Base-by-base conservation (phyloP, 2,329 filamentous ascomycete species). In the Diplocarpon mali region DNA sequence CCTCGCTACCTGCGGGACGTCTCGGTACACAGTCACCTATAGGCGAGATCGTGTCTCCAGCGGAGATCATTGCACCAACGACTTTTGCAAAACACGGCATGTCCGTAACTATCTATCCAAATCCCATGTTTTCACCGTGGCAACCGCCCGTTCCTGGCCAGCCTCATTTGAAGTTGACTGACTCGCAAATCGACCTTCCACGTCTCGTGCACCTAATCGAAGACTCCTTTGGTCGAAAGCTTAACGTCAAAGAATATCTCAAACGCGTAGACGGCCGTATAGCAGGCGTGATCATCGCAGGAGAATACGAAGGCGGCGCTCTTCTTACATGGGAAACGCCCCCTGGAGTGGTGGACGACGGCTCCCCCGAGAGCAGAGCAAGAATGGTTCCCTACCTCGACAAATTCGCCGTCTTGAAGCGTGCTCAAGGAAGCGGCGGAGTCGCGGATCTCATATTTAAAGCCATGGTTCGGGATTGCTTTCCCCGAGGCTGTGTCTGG, bases 401-500 rank as follows among this genome's bases (percentile, higher is more conserved):
- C 65, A 98, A 98, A 62, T 96, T 98, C 60, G 92, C 92, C 0
- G 92, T 98, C 0, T 71, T 95, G 13, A 90, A 85, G 54, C 82
- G 79, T 48, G 84, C 82, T 11, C 92, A 98, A 63, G 92, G 92
- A 0, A 85, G 85, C 0, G 87, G 87, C 1, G 90, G 92, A 2
- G 89, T 96, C 2, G 90, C 92, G 1, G 92, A 98, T 60, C 83
- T 96, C 32, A 84, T 98, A 7, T 98, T 96, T 67, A 95, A 93
- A 51, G 83, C 88, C 29, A 94, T 98, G 85, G 86, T 95, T 5
- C 76, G 85, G 24, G 79, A 82, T 15, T 95, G 89, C 57, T 93
- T 96, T 54, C 89, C 89, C 0, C 66, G 77, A 2, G 92, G 92
- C 1, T 85, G 96, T 1, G 93, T 89, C 59, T 98, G 92, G 92